Evolutionary conservation across 441 rosid genomes (phyloP).

Genomic region (California macrophylla): DNA sequence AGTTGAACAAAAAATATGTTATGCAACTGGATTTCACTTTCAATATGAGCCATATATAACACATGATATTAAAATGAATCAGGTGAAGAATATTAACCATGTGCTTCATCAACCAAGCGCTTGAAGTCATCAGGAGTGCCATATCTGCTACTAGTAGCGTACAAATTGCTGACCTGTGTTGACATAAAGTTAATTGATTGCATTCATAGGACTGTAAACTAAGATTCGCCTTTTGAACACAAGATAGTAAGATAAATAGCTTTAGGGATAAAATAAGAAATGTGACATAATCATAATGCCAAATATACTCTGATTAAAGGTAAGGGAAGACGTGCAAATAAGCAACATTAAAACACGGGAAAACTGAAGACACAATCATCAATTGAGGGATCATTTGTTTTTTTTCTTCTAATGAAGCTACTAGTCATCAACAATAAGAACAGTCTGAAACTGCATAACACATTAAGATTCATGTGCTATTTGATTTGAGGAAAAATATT

Average conservation of each 20-base stretch:
- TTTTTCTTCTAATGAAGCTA: not conserved
- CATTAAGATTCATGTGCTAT: too few species aligned
- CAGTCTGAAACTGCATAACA: not conserved
- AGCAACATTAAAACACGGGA: not conserved
- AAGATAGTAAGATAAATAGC: not conserved
- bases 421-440: not conserved
- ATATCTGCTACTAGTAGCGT: slow-evolving; percentile 82
- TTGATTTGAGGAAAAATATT: too few species aligned
- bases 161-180: slow-evolving; percentile 78
- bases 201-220: slow-evolving; percentile 8
- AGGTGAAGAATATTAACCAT: slow-evolving; percentile 42
- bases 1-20: not conserved
- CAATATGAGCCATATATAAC: slow-evolving; percentile 6
- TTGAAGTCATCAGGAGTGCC: slow-evolving; percentile 97
- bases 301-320: not conserved
- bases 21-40: not conserved
- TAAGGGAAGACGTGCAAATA: not conserved
- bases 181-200: slow-evolving; percentile 19
- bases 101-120: slow-evolving; percentile 86
- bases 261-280: slow-evolving; percentile 3
- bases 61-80: slow-evolving; percentile 7
- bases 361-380: not conserved
- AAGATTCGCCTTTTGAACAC: not conserved
- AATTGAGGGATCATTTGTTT: not conserved
- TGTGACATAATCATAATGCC: not conserved